A percentile compares a stretch with the other conserved stretches of the same genome.
These are phyloP conservation scores for Leptoxyphium fumago DNA, from an alignment of 2,329 filamentous ascomycete genomes.

Conservation along the genomic window DNA sequence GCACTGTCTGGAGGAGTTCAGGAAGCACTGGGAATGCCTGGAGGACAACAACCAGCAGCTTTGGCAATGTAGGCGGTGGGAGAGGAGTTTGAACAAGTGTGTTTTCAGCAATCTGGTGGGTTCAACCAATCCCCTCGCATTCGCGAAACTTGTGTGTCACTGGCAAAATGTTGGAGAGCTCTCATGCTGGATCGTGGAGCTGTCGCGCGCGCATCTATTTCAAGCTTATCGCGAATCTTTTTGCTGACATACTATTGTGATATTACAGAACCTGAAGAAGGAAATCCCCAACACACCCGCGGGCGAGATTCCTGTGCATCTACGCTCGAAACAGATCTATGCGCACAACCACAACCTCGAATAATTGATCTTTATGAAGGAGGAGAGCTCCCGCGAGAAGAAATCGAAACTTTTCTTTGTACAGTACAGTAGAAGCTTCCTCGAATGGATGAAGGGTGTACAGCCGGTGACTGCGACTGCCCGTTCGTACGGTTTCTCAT, in stretches of 20 bases:
- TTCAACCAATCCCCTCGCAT: slow-evolving; percentile 12
- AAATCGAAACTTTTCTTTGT: background rate
- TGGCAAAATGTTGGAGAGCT: no score
- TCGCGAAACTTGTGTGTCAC: no score
- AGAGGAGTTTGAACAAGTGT: slow-evolving; percentile 87
- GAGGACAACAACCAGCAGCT: slow-evolving; percentile 97
- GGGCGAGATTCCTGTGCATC: slow-evolving; percentile 33
- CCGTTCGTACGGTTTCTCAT: no score
- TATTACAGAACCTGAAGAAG: slow-evolving; percentile 34
- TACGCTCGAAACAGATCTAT: slow-evolving; percentile 32
- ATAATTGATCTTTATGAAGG: background rate
- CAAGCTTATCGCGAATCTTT: background rate
- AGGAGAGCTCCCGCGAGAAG: background rate
- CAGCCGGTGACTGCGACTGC: background rate
- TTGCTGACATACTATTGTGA: background rate
- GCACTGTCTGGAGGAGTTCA: slow-evolving; percentile 81
- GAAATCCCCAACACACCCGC: slow-evolving; percentile 36
- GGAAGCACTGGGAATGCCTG: slow-evolving; percentile 85
- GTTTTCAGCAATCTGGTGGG: slow-evolving; percentile 89
- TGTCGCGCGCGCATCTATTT: background rate
- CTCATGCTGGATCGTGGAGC: no score
- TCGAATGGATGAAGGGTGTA: background rate
- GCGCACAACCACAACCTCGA: slow-evolving; percentile 9
- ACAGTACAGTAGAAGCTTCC: background rate
- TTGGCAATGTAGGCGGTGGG: slow-evolving; percentile 80